Conservation (phyloP, 371 early-diverging fungal genomes). For the Syncephalis fuscata region DNA sequence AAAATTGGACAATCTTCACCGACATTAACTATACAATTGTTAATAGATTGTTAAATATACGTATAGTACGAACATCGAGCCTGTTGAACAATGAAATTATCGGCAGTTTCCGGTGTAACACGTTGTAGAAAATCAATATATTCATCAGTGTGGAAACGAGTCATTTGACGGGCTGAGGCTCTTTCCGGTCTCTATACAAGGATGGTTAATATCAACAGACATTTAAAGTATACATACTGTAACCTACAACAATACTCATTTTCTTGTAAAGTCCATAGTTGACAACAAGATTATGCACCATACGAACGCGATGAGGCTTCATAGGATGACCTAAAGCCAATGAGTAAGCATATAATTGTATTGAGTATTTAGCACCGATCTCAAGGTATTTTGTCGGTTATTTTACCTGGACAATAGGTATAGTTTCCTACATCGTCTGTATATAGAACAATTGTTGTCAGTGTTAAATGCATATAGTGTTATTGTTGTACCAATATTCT, state of each 20-base stretch:
- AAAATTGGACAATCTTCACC: conserved; percentile 98
- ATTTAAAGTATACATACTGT: not conserved
- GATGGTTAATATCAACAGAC: not conserved
- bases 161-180: conserved; percentile 90
- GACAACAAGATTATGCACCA: conserved; percentile 95
- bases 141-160: conserved; percentile 97
- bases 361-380: too few relatives aligned
- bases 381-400: not conserved
- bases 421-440: conserved; percentile 75
- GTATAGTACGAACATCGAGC: conserved; percentile 43
- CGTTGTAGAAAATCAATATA: conserved; percentile 95
- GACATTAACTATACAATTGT: conserved; percentile 18
- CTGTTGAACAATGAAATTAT: conserved; percentile 62
- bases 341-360: not conserved
- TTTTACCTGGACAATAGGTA: conserved; percentile 65
- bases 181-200: conserved; percentile 52
- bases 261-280: conserved; percentile 92
- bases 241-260: conserved; percentile 58
- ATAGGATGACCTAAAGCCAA: conserved; percentile 79
- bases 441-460: not conserved
- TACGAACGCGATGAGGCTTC: conserved; percentile 98
- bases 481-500: not conserved
- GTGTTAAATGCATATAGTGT: not conserved
- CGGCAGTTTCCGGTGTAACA: conserved; percentile 87
- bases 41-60: not conserved